Evolutionary conservation across 2,329 filamentous ascomycete species (phyloP).

Genomic region (Pseudogymnoascus sp.): DNA sequence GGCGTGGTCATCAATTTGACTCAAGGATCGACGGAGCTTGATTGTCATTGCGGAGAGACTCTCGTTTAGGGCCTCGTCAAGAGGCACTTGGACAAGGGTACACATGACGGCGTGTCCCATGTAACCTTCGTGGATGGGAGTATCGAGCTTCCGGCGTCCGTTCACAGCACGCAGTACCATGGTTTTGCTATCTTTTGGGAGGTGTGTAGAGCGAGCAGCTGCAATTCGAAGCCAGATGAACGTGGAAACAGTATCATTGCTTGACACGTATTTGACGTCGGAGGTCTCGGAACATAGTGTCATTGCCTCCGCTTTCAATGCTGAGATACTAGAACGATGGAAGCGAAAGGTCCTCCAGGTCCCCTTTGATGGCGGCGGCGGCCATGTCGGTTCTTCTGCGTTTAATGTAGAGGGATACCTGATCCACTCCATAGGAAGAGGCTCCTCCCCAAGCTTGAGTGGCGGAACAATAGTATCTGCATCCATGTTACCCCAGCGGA

Average conservation of each 20-base stretch:
- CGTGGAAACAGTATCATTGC: constrained; percentile 1
- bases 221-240: constrained; percentile 1
- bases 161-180: constrained; percentile 1
- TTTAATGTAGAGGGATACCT: not conserved
- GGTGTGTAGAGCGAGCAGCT: not conserved
- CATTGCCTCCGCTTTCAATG: not conserved
- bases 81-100: not conserved
- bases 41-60: not conserved
- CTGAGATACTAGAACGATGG: not conserved
- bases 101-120: constrained; percentile 1
- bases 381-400: not conserved
- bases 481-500: not conserved
- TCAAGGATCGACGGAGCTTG: not conserved
- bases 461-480: not conserved
- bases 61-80: not conserved
- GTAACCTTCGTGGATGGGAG: not conserved
- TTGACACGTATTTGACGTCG: not conserved
- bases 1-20: not conserved
- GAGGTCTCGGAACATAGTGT: not conserved
- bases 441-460: not conserved
- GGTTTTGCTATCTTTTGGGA: not conserved
- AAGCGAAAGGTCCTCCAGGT: constrained; percentile 1
- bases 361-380: not conserved
- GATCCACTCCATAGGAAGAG: not conserved
- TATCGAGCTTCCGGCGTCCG: not conserved